A percentile compares a stretch with the other conserved stretches of the same genome.
Conservation (phyloP, 805 yeast species). For the Candida methanosorbosa region DNA sequence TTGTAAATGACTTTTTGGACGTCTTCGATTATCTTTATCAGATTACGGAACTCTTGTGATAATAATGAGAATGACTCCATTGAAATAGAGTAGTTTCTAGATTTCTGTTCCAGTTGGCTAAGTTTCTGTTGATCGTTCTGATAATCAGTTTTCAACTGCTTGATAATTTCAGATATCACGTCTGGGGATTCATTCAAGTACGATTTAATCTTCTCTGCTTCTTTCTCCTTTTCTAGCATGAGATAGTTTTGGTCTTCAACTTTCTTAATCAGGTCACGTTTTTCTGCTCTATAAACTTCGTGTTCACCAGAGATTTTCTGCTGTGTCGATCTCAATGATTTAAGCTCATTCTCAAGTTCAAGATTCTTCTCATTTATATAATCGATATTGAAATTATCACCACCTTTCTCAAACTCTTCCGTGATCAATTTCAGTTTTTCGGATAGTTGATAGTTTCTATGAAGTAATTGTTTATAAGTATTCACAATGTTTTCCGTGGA, state of each 20-base stretch:
- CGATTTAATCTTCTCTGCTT: conserved; percentile 48
- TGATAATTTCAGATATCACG: conserved; percentile 41
- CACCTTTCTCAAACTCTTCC: conserved; percentile 9
- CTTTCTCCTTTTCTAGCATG: conserved; percentile 46
- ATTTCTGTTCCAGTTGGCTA: conserved; percentile 34
- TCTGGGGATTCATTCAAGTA: conserved; percentile 56
- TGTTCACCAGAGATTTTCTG: conserved; percentile 56
- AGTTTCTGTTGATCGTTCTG: conserved; percentile 29
- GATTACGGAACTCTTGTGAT: conserved; percentile 35
- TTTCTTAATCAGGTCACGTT: conserved; percentile 45
- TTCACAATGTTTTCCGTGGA: conserved; percentile 43
- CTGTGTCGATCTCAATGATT: conserved; percentile 51
- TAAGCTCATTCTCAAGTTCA: conserved; percentile 53
- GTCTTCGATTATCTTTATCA: conserved; percentile 39
- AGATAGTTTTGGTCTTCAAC: conserved; percentile 54
- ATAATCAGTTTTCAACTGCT: conserved; percentile 40
- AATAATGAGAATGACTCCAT: conserved; percentile 50
- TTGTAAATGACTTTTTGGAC: conserved; percentile 35
- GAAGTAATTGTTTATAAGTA: conserved; percentile 33
- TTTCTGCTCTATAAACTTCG: conserved; percentile 53
- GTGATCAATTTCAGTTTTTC: conserved; percentile 9
- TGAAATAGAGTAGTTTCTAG: conserved; percentile 43
- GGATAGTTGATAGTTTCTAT: conserved; percentile 30
- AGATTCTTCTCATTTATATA: conserved; percentile 41
- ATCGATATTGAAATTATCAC: conserved; percentile 25